Percentiles rank a stretch among this genome's conserved stretches.
phyloP scores from a whole-genome alignment of 1,284 basidiomycete species.

The Trichosporon sp. region DNA sequence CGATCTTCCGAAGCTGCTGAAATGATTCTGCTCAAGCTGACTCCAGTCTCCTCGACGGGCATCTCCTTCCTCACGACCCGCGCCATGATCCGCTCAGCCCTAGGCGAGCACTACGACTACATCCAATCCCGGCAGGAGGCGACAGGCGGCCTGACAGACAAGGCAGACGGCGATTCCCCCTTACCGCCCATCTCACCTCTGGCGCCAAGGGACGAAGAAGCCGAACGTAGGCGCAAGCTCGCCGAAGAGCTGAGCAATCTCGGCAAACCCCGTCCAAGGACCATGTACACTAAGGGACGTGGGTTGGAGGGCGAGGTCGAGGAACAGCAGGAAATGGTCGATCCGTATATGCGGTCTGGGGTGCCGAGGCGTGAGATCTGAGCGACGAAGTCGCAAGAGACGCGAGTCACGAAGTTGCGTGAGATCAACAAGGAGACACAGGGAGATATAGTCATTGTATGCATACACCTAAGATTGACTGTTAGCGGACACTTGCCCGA shows the following conservation, averaged over 20 bases:
- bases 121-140: neutral
- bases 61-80: slow-evolving; percentile 28
- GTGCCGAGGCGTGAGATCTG: slow-evolving; percentile 20
- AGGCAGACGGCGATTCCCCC: neutral
- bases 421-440: too few species aligned
- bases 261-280: slow-evolving; percentile 21
- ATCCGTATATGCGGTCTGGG: slow-evolving; percentile 31
- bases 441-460: neutral
- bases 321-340: slow-evolving; percentile 34
- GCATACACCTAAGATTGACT: neutral
- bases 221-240: slow-evolving; percentile 6
- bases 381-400: too few species aligned
- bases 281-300: slow-evolving; percentile 25
- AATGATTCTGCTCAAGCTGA: too few species aligned
- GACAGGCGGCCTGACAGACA: neutral
- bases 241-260: slow-evolving; percentile 6
- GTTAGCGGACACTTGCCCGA: too few species aligned
- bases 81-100: slow-evolving; percentile 16
- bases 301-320: slow-evolving; percentile 32
- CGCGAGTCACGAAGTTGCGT: too few species aligned
- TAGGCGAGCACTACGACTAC: slow-evolving; percentile 14
- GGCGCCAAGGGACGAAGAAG: neutral
- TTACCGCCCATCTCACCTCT: neutral
- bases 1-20: too few species aligned
- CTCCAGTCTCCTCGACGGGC: slow-evolving; percentile 25